Evolutionary conservation across 805 yeast genomes (phyloP).

Genomic region (Candida krabiensis): DNA sequence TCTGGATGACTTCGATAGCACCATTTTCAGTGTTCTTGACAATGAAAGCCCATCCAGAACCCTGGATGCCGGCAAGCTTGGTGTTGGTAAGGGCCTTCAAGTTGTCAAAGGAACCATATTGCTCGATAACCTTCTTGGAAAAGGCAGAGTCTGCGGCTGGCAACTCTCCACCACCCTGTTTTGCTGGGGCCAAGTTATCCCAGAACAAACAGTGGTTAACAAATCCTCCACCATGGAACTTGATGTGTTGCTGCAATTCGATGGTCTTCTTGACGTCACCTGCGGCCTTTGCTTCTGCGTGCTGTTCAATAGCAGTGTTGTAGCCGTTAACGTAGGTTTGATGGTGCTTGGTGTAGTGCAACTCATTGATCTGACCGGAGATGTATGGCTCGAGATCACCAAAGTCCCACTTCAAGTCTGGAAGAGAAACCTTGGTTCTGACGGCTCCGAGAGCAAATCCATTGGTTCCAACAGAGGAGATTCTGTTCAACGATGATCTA

Average conservation of each 20-base stretch:
- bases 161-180: slow-evolving; percentile 73
- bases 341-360: slow-evolving; percentile 89
- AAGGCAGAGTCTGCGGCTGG: slow-evolving; percentile 58
- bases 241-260: slow-evolving; percentile 70
- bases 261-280: slow-evolving; percentile 61
- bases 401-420: slow-evolving; percentile 81
- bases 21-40: slow-evolving; percentile 78
- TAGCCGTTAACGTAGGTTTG: slow-evolving; percentile 87
- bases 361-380: slow-evolving; percentile 81
- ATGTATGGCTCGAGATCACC: slow-evolving; percentile 85
- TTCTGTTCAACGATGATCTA: slow-evolving; percentile 22
- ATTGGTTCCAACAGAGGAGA: slow-evolving; percentile 12
- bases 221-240: slow-evolving; percentile 92
- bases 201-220: slow-evolving; percentile 84
- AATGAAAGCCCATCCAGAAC: slow-evolving; percentile 94
- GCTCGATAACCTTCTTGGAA: slow-evolving; percentile 54
- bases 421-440: slow-evolving; percentile 72
- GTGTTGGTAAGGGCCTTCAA: slow-evolving; percentile 63
- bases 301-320: slow-evolving; percentile 75
- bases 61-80: slow-evolving; percentile 84
- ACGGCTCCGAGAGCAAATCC: slow-evolving; percentile 23
- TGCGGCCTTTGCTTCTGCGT: slow-evolving; percentile 58
- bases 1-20: slow-evolving; percentile 75
- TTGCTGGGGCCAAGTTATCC: slow-evolving; percentile 80
- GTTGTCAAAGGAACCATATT: slow-evolving; percentile 73